phyloP scores from a whole-genome alignment of 805 yeast genomes.

The Starmerella stigmatis region DNA sequence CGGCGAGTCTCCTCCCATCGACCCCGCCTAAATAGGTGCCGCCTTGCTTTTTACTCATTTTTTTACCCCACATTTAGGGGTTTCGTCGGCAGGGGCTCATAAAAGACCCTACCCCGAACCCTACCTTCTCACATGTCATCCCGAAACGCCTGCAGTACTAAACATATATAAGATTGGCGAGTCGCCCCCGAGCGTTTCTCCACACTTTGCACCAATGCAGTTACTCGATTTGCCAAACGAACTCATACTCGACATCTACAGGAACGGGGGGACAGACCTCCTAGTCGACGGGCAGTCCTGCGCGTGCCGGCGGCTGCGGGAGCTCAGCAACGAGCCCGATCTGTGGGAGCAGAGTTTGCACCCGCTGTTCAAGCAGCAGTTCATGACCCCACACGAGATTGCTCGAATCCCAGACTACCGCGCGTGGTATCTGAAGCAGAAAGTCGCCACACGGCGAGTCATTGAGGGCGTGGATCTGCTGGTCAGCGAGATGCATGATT shows the following conservation, averaged over 20 bases:
- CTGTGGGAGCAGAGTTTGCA: conserved; percentile 20
- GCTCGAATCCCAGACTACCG: conserved; percentile 17
- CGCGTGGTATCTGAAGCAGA: conserved; percentile 17
- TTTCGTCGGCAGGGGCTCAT: neutral
- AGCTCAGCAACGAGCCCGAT: conserved; percentile 19
- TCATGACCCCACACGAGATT: conserved; percentile 14
- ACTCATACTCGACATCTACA: conserved; percentile 18
- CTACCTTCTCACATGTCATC: conserved; percentile 5
- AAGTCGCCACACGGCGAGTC: conserved; percentile 10
- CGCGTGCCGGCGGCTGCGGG: conserved; percentile 20
- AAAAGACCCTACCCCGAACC: neutral
- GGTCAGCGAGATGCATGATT: conserved; percentile 21
- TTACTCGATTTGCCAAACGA: conserved; percentile 19
- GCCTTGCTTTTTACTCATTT: too few species aligned
- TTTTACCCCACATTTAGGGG: conserved; percentile 1
- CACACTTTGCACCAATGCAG: conserved; percentile 9
- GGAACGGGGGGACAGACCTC: conserved; percentile 18
- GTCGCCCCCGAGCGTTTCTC: neutral
- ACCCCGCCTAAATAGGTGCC: too few species aligned
- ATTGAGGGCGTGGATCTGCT: conserved; percentile 18
- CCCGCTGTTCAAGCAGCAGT: conserved; percentile 10
- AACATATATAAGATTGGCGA: neutral
- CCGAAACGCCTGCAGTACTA: neutral
- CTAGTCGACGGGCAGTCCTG: conserved; percentile 19
- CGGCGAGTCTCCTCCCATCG: too few species aligned